Base-by-base conservation (phyloP, 257 asterid species). In the Gentiana straminea region DNA sequence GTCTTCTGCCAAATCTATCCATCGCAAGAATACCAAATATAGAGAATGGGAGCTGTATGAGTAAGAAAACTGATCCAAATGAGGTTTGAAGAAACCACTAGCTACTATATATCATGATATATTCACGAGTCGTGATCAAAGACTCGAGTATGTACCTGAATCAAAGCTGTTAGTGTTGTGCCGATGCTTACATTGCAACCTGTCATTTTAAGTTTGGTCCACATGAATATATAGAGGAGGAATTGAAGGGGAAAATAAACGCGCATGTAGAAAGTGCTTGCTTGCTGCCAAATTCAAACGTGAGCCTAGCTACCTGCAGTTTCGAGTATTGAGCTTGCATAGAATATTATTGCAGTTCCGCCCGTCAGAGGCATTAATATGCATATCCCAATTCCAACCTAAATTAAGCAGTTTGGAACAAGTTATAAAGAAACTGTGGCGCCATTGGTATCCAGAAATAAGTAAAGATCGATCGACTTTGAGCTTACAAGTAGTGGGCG, bases 1-100 rank as follows among this genome's bases (percentile, higher is more conserved):
- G 33, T 51, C 35, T 51, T 51, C 54, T 33, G 15, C 54, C 54
- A 15, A 51, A 51, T 24, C 9, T 51, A 51, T 51, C 54, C 54
- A 24, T 51, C 35, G 33, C 15, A 51, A 51, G 54, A 11, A 51
- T 35, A 5, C 54, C 54, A 6, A 51, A 51, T 13, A 51, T 12
- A 2, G 54, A 51, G 12, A 51, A 51, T 15, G 54, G 54, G 0
- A 24, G 7, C 54, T 51, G 54, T 12, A 51, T 1, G 33, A 24
- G 7, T 0, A 24, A 24, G 24, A 24, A 24, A 24, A 5, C 46
- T 41, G n/a, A n/a, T n/a, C n/a, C 24, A 24, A 24, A 24, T 24
- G 24, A 24, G 24, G 24, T 24, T 24, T 24, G 24, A 24, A 24
- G 24, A 24, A 24, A 49, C 33, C 54, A 51, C 11, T 2, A 51